A percentile compares a stretch with the other conserved stretches of the same genome.
These are phyloP conservation scores for Cryphonectria radicalis DNA, from an alignment of 2,329 filamentous ascomycete genomes.

Conservation along the genomic window DNA sequence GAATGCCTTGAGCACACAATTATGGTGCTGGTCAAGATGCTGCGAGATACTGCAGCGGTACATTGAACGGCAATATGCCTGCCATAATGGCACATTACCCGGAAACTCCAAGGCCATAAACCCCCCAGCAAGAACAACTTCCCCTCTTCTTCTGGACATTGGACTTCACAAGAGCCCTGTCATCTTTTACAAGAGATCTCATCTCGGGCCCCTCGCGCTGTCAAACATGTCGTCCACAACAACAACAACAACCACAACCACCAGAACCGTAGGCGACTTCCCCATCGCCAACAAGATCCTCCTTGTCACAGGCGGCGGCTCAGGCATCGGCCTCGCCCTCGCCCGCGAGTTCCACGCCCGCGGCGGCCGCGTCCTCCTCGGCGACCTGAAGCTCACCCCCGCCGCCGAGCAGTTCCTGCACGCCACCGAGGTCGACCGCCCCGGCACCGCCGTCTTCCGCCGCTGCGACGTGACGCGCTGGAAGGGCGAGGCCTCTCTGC, in stretches of 20 bases:
- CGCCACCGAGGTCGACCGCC: conserved; percentile 10
- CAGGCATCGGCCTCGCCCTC: conserved; percentile 28
- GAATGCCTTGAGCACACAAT: background rate
- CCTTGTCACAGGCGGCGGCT: conserved; percentile 28
- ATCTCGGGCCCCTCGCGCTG: too few relatives aligned
- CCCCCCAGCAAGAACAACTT: too few relatives aligned
- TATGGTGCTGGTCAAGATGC: background rate
- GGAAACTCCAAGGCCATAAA: background rate
- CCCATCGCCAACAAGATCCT: conserved; percentile 20
- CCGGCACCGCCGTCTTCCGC: conserved; percentile 17
- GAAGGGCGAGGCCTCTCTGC: background rate
- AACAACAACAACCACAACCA: background rate
- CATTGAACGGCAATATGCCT: background rate
- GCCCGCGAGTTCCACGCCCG: conserved; percentile 20
- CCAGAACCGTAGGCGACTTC: conserved; percentile 9
- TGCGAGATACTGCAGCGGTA: background rate
- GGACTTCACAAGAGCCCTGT: background rate
- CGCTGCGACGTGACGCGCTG: conserved; percentile 24
- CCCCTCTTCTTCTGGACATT: background rate
- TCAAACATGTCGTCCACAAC: background rate
- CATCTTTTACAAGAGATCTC: background rate
- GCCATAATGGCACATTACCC: background rate
- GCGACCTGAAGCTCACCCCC: conserved; percentile 21
- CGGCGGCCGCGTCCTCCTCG: conserved; percentile 22
- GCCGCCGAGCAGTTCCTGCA: conserved; percentile 18